Evolutionary conservation across 73 alveolate species (phyloP).

Genomic region (Paramecium sexaurelia): DNA sequence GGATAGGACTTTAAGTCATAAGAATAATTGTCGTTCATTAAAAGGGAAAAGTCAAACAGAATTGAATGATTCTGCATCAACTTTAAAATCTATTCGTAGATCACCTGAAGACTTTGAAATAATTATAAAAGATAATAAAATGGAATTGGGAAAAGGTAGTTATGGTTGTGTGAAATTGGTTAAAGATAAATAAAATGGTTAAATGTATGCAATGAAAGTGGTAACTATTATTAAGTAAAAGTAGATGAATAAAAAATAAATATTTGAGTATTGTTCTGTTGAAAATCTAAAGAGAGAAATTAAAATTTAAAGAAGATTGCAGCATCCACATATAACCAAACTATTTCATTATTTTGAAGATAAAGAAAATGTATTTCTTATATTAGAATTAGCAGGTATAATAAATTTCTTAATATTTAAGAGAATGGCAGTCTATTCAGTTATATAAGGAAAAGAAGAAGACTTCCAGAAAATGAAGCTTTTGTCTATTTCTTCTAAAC

Average conservation of each 20-base stretch:
- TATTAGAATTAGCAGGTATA: slow-evolving; percentile 78
- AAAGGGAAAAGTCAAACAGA: not conserved
- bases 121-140: slow-evolving; percentile 43
- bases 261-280: slow-evolving; percentile 60
- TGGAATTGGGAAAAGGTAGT: slow-evolving; percentile 50
- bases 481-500: slow-evolving; percentile 68
- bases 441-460: slow-evolving; percentile 53
- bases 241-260: slow-evolving; percentile 57
- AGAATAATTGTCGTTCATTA: not conserved
- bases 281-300: slow-evolving; percentile 82
- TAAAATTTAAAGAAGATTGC: slow-evolving; percentile 88
- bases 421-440: slow-evolving; percentile 71
- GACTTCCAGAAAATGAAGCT: slow-evolving; percentile 74
- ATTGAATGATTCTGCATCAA: slow-evolving; percentile 40
- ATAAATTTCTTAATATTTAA: not conserved
- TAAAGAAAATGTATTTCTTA: slow-evolving; percentile 82
- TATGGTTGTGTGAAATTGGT: slow-evolving; percentile 65
- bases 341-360: slow-evolving; percentile 91
- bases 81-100: slow-evolving; percentile 14
- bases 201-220: slow-evolving; percentile 63
- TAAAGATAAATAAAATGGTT: slow-evolving; percentile 43
- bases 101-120: slow-evolving; percentile 26
- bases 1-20: not conserved
- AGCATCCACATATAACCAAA: slow-evolving; percentile 90
- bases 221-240: not conserved